Conservation (phyloP, 2,329 filamentous ascomycete species). For the Malbranchea zuffiana region DNA sequence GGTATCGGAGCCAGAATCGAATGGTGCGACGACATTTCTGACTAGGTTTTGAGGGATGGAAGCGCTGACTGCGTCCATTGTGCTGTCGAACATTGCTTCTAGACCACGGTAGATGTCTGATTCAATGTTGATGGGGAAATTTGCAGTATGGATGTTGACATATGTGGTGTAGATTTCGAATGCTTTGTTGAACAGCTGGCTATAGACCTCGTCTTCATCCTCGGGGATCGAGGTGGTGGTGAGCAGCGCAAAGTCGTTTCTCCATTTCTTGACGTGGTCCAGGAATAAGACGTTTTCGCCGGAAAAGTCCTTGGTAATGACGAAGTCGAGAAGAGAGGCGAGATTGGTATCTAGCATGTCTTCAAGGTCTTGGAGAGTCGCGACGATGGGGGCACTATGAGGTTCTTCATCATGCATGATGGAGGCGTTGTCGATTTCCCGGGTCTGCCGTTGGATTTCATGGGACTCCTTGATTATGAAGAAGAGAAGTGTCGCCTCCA, state of each 20-base stretch:
- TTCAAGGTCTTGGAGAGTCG: slow-evolving; percentile 34
- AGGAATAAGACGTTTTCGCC: slow-evolving; percentile 57
- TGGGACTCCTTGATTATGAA: slow-evolving; percentile 39
- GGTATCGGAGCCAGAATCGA: slow-evolving; percentile 1
- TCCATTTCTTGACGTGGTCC: slow-evolving; percentile 46
- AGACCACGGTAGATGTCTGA: slow-evolving; percentile 43
- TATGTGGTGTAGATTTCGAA: slow-evolving; percentile 48
- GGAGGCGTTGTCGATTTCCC: neutral
- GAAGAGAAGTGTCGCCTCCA: slow-evolving; percentile 50
- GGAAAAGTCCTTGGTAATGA: slow-evolving; percentile 52
- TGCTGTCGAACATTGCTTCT: slow-evolving; percentile 43
- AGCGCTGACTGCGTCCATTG: slow-evolving; percentile 30
- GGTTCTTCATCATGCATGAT: neutral
- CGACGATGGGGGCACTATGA: slow-evolving; percentile 3
- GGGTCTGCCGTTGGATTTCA: neutral
- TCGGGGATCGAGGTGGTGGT: slow-evolving; percentile 12
- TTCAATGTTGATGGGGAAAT: slow-evolving; percentile 54
- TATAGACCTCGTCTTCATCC: slow-evolving; percentile 20
- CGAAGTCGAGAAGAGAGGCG: slow-evolving; percentile 48
- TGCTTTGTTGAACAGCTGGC: slow-evolving; percentile 44
- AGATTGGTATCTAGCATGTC: slow-evolving; percentile 47
- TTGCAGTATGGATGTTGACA: slow-evolving; percentile 45
- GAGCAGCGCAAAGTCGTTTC: slow-evolving; percentile 24
- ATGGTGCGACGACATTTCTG: slow-evolving; percentile 24
- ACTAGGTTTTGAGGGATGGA: too few species aligned